Percentiles rank a stretch among this genome's conserved stretches.
Conservation (phyloP, 352 stramenopile species). For the Pythium biforme region DNA sequence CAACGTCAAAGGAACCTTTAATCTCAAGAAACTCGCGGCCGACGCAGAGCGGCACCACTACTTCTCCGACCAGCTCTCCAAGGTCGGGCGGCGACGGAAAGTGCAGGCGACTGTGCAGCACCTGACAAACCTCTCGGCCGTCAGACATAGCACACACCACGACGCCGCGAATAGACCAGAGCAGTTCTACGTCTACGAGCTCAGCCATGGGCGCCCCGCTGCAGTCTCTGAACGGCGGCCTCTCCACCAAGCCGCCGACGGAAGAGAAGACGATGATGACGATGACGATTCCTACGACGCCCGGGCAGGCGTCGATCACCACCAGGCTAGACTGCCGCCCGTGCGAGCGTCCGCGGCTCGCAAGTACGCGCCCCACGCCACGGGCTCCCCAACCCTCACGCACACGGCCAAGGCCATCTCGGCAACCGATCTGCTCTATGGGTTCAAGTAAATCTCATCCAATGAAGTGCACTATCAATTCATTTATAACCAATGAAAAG, state of each 20-base stretch:
- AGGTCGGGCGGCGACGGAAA: slow-evolving; percentile 40
- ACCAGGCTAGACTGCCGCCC: slow-evolving; percentile 6
- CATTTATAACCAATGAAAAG: slow-evolving; percentile 29
- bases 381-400: slow-evolving; percentile 34
- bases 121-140: slow-evolving; percentile 11
- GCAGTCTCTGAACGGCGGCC: background rate
- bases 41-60: slow-evolving; percentile 50
- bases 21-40: slow-evolving; percentile 44
- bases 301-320: no score
- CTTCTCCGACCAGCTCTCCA: slow-evolving; percentile 56
- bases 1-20: slow-evolving; percentile 40
- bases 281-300: background rate
- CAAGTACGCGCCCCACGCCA: slow-evolving; percentile 11
- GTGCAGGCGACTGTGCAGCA: slow-evolving; percentile 39
- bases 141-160: background rate
- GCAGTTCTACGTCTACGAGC: slow-evolving; percentile 24
- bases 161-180: background rate
- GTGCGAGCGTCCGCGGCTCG: background rate
- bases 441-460: slow-evolving; percentile 16
- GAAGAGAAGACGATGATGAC: slow-evolving; percentile 1
- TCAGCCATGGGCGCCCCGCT: background rate
- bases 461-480: slow-evolving; percentile 17
- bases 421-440: slow-evolving; percentile 38
- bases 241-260: background rate
- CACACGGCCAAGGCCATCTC: slow-evolving; percentile 46